Percentiles rank a stretch among this genome's conserved stretches.
These are phyloP conservation scores for Aspergillus indologenus DNA, from an alignment of 495 filamentous ascomycete genomes.

Conservation along the genomic window DNA sequence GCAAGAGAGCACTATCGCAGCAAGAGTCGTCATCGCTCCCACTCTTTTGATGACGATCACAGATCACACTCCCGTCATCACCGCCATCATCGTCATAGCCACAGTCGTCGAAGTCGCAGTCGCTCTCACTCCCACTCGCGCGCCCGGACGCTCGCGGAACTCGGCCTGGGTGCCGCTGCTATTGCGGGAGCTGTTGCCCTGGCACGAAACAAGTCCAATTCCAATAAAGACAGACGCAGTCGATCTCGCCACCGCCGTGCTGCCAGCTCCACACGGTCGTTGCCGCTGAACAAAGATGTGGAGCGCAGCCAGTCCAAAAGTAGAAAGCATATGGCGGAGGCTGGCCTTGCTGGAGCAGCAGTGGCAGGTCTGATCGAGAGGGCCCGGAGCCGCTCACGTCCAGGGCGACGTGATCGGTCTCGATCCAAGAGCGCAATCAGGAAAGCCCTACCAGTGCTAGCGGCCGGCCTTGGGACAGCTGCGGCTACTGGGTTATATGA, in stretches of 20 bases:
- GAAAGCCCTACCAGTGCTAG: slow-evolving; percentile 63
- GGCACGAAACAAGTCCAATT: slow-evolving; percentile 62
- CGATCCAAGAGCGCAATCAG: slow-evolving; percentile 60
- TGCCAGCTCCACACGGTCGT: slow-evolving; percentile 40
- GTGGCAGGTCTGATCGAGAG: slow-evolving; percentile 73
- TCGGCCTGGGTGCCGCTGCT: slow-evolving; percentile 78
- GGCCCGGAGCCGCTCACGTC: slow-evolving; percentile 68
- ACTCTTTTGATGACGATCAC: slow-evolving; percentile 49
- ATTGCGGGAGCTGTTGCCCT: slow-evolving; percentile 79
- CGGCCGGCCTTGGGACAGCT: slow-evolving; percentile 73
- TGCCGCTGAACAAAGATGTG: slow-evolving; percentile 37
- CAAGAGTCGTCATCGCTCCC: slow-evolving; percentile 49
- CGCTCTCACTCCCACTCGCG: slow-evolving; percentile 57
- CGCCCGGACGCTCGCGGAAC: slow-evolving; percentile 59
- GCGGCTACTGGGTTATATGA: slow-evolving; percentile 81
- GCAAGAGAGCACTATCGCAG: slow-evolving; percentile 70
- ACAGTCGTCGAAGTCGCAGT: slow-evolving; percentile 38
- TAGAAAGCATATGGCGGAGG: slow-evolving; percentile 69
- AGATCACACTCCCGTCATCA: slow-evolving; percentile 38
- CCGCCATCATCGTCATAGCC: slow-evolving; percentile 38
- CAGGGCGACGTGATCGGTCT: slow-evolving; percentile 46
- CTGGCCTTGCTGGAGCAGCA: slow-evolving; percentile 74
- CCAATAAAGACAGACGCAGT: slow-evolving; percentile 66
- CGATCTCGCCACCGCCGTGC: slow-evolving; percentile 63
- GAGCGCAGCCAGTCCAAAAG: slow-evolving; percentile 58